phyloP scores from a whole-genome alignment of 805 yeast species.

The Candida lessepsii region DNA sequence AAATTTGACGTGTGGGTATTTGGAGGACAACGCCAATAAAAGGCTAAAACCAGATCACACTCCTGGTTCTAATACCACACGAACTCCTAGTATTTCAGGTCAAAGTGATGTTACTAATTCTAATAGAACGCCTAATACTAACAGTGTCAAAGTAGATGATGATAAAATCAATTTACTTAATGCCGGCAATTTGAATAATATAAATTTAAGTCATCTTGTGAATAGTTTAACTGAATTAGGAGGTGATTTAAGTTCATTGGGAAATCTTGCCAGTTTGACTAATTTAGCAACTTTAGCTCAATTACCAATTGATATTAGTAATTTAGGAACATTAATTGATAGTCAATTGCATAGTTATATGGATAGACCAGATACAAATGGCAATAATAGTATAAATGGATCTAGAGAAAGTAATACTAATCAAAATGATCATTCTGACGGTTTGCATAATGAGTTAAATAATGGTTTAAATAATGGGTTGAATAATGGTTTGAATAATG shows the following conservation, averaged over 20 bases:
- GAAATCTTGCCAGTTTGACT: constrained; percentile 38
- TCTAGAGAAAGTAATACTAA: no score
- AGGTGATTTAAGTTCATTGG: constrained; percentile 33
- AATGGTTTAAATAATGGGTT: background rate
- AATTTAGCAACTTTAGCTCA: constrained; percentile 44
- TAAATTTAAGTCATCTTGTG: constrained; percentile 42
- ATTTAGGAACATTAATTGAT: constrained; percentile 31
- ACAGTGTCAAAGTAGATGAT: constrained; percentile 3
- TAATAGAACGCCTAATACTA: no score
- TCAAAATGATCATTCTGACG: no score
- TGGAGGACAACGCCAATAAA: constrained; percentile 1
- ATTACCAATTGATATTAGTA: constrained; percentile 39
- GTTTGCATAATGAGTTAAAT: no score
- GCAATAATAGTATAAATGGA: background rate
- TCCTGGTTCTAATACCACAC: background rate
- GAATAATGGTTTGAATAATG: background rate
- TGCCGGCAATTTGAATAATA: constrained; percentile 42
- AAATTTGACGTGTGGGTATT: constrained; percentile 74
- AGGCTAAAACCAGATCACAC: background rate
- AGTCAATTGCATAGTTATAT: constrained; percentile 16
- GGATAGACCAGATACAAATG: constrained; percentile 4
- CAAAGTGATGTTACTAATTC: no score
- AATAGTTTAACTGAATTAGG: constrained; percentile 38
- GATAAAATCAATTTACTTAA: constrained; percentile 17
- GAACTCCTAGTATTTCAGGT: no score